Conservation (phyloP, 2,329 filamentous ascomycete species). For the Botrytis pseudocinerea region DNA sequence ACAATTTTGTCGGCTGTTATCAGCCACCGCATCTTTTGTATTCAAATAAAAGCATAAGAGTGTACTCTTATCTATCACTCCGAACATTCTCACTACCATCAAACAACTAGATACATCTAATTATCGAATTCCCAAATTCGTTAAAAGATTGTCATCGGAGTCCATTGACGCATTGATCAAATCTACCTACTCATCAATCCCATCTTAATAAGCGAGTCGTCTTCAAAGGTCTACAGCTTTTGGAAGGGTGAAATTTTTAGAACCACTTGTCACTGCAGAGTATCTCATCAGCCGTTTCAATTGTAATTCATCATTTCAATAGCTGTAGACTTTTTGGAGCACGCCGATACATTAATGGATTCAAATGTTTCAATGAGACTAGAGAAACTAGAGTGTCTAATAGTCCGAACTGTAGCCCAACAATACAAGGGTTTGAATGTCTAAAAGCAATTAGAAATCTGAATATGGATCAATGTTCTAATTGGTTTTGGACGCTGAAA, state of each 20-base stretch:
- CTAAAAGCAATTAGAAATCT: too few relatives aligned
- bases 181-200: background rate
- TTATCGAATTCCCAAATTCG: background rate
- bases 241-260: background rate
- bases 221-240: background rate
- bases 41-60: background rate
- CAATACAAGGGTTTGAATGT: too few relatives aligned
- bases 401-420: too few relatives aligned
- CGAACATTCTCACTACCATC: background rate
- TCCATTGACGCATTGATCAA: background rate
- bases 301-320: background rate
- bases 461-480: too few relatives aligned
- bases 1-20: background rate
- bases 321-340: background rate
- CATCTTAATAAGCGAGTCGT: background rate
- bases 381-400: background rate
- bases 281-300: background rate
- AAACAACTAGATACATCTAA: background rate
- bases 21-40: too few relatives aligned
- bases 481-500: too few relatives aligned
- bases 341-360: background rate
- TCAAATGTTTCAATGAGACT: background rate
- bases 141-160: background rate
- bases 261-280: background rate
- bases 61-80: background rate